Conservation (phyloP, 176 grass and related monocot species). For the Melocanna baccifera region DNA sequence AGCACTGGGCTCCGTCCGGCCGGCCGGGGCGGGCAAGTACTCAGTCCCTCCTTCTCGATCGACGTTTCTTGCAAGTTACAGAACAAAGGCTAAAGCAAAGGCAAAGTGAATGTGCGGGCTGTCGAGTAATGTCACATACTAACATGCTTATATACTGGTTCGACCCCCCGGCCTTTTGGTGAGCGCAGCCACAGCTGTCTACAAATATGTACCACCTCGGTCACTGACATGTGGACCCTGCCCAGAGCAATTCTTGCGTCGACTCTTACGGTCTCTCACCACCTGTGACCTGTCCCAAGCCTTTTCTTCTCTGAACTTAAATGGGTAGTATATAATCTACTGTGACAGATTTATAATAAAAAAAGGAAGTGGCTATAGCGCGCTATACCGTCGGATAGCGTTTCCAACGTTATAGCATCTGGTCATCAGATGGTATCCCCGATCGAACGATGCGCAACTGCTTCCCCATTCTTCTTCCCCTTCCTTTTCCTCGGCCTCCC, state of each 20-base stretch:
- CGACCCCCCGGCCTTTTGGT: not conserved
- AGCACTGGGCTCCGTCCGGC: not conserved
- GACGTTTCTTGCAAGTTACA: constrained; percentile 55
- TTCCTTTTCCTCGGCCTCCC: too few species aligned
- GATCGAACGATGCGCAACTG: too few species aligned
- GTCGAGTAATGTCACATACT: constrained; percentile 31
- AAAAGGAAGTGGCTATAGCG: too few species aligned
- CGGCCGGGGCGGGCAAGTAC: not conserved
- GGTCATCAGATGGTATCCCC: too few species aligned
- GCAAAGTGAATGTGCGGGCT: constrained; percentile 46
- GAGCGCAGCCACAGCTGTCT: constrained; percentile 43
- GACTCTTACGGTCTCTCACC: not conserved
- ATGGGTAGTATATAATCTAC: not conserved
- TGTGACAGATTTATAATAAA: not conserved
- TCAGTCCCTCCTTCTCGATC: constrained; percentile 4
- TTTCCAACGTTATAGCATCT: too few species aligned
- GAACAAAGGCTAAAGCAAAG: constrained; percentile 40
- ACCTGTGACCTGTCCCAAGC: not conserved
- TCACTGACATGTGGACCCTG: constrained; percentile 9
- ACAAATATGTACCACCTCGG: not conserved
- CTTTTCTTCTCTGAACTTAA: not conserved
- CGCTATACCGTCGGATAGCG: too few species aligned
- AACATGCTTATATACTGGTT: constrained; percentile 43
- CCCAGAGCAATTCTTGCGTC: not conserved
- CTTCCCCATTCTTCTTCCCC: too few species aligned